These are phyloP conservation scores for Pharnaceum exiguum DNA, from an alignment of 148 eudicot genomes.

Conservation along the genomic window DNA sequence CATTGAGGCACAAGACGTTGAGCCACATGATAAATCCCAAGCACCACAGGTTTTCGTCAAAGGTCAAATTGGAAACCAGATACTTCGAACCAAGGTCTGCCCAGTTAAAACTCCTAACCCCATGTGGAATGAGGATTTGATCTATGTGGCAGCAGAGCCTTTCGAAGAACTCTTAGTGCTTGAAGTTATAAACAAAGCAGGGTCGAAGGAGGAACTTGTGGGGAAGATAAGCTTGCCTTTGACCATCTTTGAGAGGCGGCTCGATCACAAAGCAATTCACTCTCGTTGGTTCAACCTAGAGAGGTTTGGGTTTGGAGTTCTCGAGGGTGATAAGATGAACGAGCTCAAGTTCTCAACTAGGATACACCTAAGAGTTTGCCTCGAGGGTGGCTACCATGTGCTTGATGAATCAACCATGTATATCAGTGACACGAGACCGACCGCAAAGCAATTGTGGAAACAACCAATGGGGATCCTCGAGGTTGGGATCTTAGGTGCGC, in stretches of 20 bases:
- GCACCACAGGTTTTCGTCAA: conserved; percentile 31
- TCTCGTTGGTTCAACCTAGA: conserved; percentile 44
- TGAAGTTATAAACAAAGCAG: conserved; percentile 30
- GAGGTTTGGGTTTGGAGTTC: conserved; percentile 29
- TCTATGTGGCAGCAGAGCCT: conserved; percentile 42
- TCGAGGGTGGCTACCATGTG: conserved; percentile 46
- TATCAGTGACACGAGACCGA: conserved; percentile 41
- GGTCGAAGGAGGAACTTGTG: conserved; percentile 36
- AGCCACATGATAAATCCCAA: conserved; percentile 28
- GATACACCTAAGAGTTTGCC: conserved; percentile 33
- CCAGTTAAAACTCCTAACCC: conserved; percentile 28
- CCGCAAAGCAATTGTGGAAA: conserved; percentile 42
- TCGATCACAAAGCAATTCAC: conserved; percentile 35
- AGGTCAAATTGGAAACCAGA: conserved; percentile 33
- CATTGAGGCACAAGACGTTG: conserved; percentile 45
- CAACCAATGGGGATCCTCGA: conserved; percentile 37
- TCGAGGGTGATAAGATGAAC: conserved; percentile 33
- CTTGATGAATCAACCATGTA: conserved; percentile 48
- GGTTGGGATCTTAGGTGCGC: conserved; percentile 37
- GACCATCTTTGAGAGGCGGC: conserved; percentile 27
- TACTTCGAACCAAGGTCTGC: conserved; percentile 28
- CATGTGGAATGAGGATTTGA: conserved; percentile 40
- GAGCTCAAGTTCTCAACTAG: conserved; percentile 39
- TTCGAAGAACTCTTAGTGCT: conserved; percentile 32
- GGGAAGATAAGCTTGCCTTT: conserved; percentile 32